A percentile compares a stretch with the other conserved stretches of the same genome.
These are phyloP conservation scores for Ceratocystiopsis brevicomis DNA, from an alignment of 2,329 filamentous ascomycete species.

Conservation along the genomic window DNA sequence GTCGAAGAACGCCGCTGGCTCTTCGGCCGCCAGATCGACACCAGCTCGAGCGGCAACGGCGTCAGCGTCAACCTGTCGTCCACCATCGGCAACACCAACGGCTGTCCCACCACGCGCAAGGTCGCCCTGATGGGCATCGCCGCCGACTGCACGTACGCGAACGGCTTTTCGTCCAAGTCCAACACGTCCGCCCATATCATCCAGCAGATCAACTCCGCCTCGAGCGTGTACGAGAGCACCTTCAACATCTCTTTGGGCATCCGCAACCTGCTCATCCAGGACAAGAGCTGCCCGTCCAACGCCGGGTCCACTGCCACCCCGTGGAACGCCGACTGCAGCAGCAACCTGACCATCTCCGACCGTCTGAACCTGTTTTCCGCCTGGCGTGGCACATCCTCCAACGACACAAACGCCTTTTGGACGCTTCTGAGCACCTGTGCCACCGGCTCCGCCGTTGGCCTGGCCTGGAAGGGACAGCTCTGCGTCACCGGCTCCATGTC, in stretches of 20 bases:
- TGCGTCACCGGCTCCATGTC: conserved; percentile 44
- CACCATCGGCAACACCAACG: conserved; percentile 64
- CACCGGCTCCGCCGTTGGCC: conserved; percentile 67
- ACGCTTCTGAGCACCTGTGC: conserved; percentile 68
- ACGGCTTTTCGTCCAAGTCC: conserved; percentile 45
- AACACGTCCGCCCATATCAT: conserved; percentile 61
- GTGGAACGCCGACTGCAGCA: conserved; percentile 68
- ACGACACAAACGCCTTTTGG: conserved; percentile 83
- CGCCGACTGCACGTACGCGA: conserved; percentile 79
- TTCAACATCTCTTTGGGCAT: conserved; percentile 93
- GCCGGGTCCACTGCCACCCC: conserved; percentile 43
- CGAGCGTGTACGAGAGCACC: conserved; percentile 67
- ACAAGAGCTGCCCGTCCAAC: conserved; percentile 51
- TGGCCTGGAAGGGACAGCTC: conserved; percentile 83
- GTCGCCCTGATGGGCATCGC: conserved; percentile 84
- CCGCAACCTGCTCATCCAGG: conserved; percentile 63
- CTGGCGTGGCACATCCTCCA: conserved; percentile 56
- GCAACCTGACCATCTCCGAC: conserved; percentile 45
- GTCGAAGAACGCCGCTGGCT: conserved; percentile 28
- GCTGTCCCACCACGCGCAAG: conserved; percentile 77
- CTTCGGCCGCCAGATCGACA: conserved; percentile 58
- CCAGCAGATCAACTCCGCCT: conserved; percentile 66
- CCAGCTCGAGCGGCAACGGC: conserved; percentile 45
- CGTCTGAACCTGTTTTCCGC: conserved; percentile 74
- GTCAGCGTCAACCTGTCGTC: conserved; percentile 59